Base-by-base conservation (phyloP, 345 rosid species). In the Fremontodendron californicum region DNA sequence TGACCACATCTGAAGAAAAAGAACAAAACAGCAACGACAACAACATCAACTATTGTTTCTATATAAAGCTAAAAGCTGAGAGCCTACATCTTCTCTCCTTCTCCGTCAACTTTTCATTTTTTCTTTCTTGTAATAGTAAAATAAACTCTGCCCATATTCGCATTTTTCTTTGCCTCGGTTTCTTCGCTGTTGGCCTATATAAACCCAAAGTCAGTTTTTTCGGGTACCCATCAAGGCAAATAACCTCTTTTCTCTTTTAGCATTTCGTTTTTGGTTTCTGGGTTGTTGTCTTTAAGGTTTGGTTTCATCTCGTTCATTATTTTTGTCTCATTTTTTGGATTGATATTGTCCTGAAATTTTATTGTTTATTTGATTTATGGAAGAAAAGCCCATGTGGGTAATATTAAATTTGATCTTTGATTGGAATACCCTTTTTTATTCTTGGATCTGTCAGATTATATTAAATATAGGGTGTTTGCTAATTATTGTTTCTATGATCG, bases 71-170 rank as follows among this genome's bases (percentile, higher is more conserved):
- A 5, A 16, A 29, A 8, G 4, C 33, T 29, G 5, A 16, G 16
- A 39, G 7, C 0, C 42, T 55, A 5, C 21, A 1, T 15, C 35
- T 55, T 19, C 81, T 82, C 84, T 64, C 73, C 88, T 74, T 82
- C 84, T 83, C 86, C 89, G 87, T 77, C 86, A 63, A 75, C 82
- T 79, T 60, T 31, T 0, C 35, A 5, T 61, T 33, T 31, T 15
- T 13, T 61, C 6, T 33, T 31, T 9, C 9, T 16, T 15, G 77
- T 31, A 52, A 3, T 21, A n/a, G 8, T 21, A 55, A n/a, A 4
- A 60, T 81, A 69, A 75, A 73, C 83, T 64, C 80, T 60, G 58
- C 40, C 21, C 48, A 25, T 23, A 54, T 39, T 29, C 57, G 7
- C 63, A 11, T 15, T 54, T 69, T 29, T 12, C 71, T 58, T 46